Evolutionary conservation across 2,329 filamentous ascomycete species (phyloP), one percentile per base, ranked within the genome.

Genomic region (Geoglossum cookeanum): DNA sequence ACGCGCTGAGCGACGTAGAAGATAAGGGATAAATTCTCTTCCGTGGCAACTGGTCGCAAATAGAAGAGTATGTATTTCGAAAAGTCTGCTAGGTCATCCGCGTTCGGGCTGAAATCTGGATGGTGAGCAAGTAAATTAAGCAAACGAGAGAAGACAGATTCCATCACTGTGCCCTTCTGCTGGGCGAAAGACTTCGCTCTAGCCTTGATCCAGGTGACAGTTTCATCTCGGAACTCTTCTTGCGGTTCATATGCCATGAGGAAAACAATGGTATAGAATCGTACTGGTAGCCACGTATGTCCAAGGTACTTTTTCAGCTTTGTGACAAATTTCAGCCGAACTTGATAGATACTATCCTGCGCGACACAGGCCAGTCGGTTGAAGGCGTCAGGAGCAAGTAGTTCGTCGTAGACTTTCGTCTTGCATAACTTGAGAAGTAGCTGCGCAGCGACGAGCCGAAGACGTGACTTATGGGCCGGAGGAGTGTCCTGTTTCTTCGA

Each of bases 271-370:
- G 87, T 85, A 68, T 94, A 92, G 75, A 94, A 98, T 8, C 91
- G 82, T 11, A 77, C 73, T 1, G 80, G 77, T 1, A 94, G 75
- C 62, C 77, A 81, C 57, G 78, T 78, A 56, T 84, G 79, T 8
- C 85, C 85, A 3, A 97, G 78, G 65, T 94, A 91, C 70, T 94
- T 96, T 70, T 94, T 92, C 45, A 98, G 74, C 63, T 90, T 89
- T 64, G 83, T 81, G 56, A 92, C 77, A 64, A 98, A 97, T 1
- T 78, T 79, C 52, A 77, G 78, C 37, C 92, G 84, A 32, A 97
- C 88, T 61, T 84, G 77, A 1, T 79, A 72, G 55, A 85, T 76
- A 4, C 77, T 75, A 65, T 96, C 90, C 66, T 97, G 91, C 1
- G 85, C 80, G 11, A 95, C 78, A 60, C 87, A 78, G 0, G 89